Conservation (phyloP, 306 rosid genomes). For the Citrullus mucosospermus region DNA sequence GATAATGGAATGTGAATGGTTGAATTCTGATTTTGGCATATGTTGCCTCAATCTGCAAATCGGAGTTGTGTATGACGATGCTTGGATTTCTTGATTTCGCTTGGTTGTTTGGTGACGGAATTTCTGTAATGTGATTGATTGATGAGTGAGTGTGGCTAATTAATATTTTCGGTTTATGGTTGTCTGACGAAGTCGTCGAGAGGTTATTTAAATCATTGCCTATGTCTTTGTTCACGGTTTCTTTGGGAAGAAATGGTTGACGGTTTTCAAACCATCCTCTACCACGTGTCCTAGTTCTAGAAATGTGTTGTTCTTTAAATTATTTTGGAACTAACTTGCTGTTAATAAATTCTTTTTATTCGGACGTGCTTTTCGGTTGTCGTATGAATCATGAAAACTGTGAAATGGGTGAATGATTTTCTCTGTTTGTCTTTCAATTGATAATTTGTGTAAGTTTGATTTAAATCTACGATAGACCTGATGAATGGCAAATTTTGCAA, state of each 20-base stretch:
- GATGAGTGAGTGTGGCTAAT: background rate
- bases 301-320: background rate
- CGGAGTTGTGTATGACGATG: background rate
- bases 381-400: background rate
- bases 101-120: background rate
- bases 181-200: background rate
- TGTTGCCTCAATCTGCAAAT: conserved; percentile 1
- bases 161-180: background rate
- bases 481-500: background rate
- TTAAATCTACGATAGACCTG: background rate
- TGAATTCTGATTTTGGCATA: background rate
- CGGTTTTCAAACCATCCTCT: background rate
- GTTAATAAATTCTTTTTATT: background rate
- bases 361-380: background rate
- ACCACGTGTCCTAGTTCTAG: background rate
- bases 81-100: conserved; percentile 3
- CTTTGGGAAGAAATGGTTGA: background rate
- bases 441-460: background rate
- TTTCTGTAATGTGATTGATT: background rate
- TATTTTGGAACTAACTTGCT: background rate
- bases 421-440: background rate
- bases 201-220: background rate
- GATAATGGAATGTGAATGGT: background rate
- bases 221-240: background rate
- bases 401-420: background rate